Conservation (phyloP, 2,329 filamentous ascomycete genomes). For the Clonostachys rhizophaga region DNA sequence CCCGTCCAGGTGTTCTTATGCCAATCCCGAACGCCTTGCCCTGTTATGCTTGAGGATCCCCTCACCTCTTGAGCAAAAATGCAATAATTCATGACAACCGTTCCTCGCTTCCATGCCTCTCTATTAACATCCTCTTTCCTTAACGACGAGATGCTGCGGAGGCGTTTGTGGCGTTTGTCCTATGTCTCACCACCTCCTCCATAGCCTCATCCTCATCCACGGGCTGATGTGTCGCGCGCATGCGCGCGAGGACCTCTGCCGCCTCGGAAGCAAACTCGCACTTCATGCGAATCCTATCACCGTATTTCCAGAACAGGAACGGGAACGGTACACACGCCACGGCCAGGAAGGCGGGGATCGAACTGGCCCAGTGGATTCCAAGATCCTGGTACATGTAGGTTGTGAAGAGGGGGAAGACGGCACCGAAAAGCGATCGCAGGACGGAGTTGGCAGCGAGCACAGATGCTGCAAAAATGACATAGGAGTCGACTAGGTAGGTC, state of each 20-base stretch:
- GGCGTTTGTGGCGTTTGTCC: background rate
- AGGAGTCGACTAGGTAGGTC: constrained; percentile 64
- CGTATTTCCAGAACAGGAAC: constrained; percentile 73
- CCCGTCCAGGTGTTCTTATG: too few species aligned
- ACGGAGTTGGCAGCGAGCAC: constrained; percentile 70
- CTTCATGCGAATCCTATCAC: constrained; percentile 52
- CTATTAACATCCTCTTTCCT: too few species aligned
- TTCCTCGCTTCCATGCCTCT: too few species aligned
- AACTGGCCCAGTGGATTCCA: constrained; percentile 73
- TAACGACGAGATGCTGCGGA: background rate
- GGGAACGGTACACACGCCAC: constrained; percentile 70
- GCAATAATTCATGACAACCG: too few species aligned
- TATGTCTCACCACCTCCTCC: constrained; percentile 1
- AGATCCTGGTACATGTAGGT: constrained; percentile 50
- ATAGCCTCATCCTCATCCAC: constrained; percentile 15
- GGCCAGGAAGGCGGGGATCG: constrained; percentile 69
- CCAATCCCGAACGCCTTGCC: too few species aligned
- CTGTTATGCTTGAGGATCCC: too few species aligned
- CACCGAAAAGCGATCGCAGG: constrained; percentile 67
- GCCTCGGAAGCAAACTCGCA: constrained; percentile 69
- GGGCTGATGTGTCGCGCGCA: constrained; percentile 22
- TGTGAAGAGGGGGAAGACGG: constrained; percentile 71
- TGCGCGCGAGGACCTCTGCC: constrained; percentile 50
- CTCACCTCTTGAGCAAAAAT: too few species aligned
- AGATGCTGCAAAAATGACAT: constrained; percentile 73